A percentile compares a stretch with the other conserved stretches of the same genome.
Conservation (phyloP, 2,329 filamentous ascomycete species). For the Hirsutella minnesotensis region DNA sequence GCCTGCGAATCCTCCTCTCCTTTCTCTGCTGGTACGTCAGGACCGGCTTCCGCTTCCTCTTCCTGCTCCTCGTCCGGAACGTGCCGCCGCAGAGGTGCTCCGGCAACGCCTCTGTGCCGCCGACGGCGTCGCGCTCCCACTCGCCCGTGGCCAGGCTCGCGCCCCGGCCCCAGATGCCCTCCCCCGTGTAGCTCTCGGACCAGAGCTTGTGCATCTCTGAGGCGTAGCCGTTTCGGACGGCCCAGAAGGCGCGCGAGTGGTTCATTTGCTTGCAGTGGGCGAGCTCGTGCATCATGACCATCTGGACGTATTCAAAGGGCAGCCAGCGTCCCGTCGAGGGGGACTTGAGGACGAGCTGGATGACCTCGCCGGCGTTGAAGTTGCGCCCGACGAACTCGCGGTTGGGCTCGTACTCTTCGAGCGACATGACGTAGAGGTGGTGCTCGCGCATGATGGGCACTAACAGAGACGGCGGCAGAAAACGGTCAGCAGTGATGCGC, state of each 20-base stretch:
- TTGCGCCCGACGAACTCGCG: constrained; percentile 77
- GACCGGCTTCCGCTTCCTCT: constrained; percentile 38
- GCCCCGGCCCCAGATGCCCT: constrained; percentile 74
- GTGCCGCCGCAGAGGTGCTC: constrained; percentile 75
- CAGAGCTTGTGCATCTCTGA: constrained; percentile 60
- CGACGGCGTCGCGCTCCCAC: constrained; percentile 42
- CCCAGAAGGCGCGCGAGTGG: constrained; percentile 72
- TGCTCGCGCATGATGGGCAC: constrained; percentile 60
- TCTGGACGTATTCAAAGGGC: constrained; percentile 73
- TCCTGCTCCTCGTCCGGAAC: constrained; percentile 50
- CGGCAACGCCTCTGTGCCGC: constrained; percentile 44
- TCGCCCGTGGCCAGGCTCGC: constrained; percentile 47
- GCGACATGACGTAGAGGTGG: constrained; percentile 50
- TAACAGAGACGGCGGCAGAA: constrained; percentile 12
- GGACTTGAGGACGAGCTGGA: constrained; percentile 72
- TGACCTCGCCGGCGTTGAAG: constrained; percentile 80
- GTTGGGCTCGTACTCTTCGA: constrained; percentile 77
- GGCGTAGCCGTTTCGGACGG: constrained; percentile 62
- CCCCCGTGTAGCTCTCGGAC: constrained; percentile 60
- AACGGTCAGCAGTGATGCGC: neutral
- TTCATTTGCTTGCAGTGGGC: constrained; percentile 91
- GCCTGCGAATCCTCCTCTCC: constrained; percentile 59
- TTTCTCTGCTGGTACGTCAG: constrained; percentile 61
- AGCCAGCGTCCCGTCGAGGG: constrained; percentile 57
- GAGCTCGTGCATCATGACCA: constrained; percentile 92